Base-by-base conservation (phyloP, 2,329 filamentous ascomycete species). In the Onygena corvina region DNA sequence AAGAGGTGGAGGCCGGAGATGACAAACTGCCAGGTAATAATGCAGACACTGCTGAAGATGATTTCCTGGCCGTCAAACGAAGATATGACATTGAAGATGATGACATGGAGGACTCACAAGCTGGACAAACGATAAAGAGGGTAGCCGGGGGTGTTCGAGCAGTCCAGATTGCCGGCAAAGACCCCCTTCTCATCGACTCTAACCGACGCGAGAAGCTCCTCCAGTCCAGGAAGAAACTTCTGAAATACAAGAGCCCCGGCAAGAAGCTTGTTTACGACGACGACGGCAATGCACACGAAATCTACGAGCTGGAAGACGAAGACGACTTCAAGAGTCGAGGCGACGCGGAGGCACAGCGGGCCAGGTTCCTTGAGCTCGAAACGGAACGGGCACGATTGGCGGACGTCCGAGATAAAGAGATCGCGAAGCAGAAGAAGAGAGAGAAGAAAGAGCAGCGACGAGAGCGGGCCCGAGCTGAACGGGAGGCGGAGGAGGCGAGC, bases 181-280 rank as follows among this genome's bases (percentile, higher is more conserved):
- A 84, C 23, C 79, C 86, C 1, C 74, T 94, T 38, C 71, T 94
- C 16, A 80, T 98, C 54, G 92, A 98, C 70, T 94, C 88, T 9
- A 93, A 96, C 66, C 86, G 92, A 20, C 83, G 88, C 57, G 90
- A 94, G 69, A 96, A 95, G 71, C 77, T 94, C n/a, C 77, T 96
- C 56, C 84, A 84, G 61, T 93, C 86, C 16, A 96, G 95, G 75
- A 94, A 94, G 75, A 85, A 93, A 67, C 77, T 95, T 56, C 76
- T 87, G 61, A 92, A 94, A 64, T 85, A 86, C 72, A 93, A 88
- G 72, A 86, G 87, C 61, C 84, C 83, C 62, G 84, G 86, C 9
- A 82, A 79, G 34, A 94, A 92, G 64, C 71, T 95, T 5, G 76
- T 95, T 3, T 98, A 90, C 64, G 90, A 96, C 67, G 89, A 94